Base-by-base conservation (phyloP, 306 rosid species). In the Vigna reflexopilosa region DNA sequence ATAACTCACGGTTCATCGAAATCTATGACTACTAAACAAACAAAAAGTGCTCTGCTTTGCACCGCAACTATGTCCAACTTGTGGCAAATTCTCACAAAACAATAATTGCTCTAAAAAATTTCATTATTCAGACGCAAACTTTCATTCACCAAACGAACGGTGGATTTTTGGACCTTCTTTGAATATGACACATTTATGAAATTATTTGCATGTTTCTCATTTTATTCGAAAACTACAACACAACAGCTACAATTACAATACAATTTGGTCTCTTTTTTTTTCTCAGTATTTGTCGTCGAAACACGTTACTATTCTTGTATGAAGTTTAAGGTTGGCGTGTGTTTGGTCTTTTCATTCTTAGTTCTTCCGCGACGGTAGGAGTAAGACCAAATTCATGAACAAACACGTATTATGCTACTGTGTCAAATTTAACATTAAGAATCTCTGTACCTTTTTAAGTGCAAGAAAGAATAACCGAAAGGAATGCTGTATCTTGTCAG, bases 21-120 rank as follows among this genome's bases (percentile, higher is more conserved):
- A 30, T 30, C 34, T 30, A 30, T 4, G 34, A 30, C 34, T 30
- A 3, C 34, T 30, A 30, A 30, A 30, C 34, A 30, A 71, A 32
- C 56, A 3, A 49, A 70, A 71, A 70, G 74, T 44, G 0, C 14
- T 7, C 9, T 44, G 52, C 57, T 49, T 26, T 72, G 30, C 71
- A 67, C 19, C 32, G 2, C 0, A 28, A 16, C 63, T 30, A 5
- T 9, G 2, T 26, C 40, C 72, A 79, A 61, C 1, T 61, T 20
- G 65, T 42, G 24, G 15, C 73, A 80, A 79, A 7, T 61, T 71
- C 15, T 8, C 36, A 8, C 3, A 15, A 22, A 67, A 64, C 24
- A 8, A 64, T 38, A 30, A 42, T 45, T 45, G 19, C n/a, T 19
- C 10, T 16, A 3, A 26, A 38, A 72, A 19, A 4, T 54, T 20